These are phyloP conservation scores for Aethionema arabicum DNA, from an alignment of 345 rosid species.

Conservation along the genomic window DNA sequence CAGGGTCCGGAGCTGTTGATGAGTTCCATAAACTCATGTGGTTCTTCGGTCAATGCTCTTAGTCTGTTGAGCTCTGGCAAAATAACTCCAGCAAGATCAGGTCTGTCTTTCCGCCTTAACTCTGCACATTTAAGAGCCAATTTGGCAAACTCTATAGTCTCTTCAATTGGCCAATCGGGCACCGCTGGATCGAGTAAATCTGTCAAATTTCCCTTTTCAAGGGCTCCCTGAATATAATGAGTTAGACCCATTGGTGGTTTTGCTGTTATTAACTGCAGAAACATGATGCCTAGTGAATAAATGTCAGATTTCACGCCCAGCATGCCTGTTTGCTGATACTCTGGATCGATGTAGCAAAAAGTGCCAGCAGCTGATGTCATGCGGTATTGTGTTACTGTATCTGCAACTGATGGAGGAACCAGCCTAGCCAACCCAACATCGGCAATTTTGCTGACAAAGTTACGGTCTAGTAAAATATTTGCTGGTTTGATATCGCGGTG, in stretches of 20 bases:
- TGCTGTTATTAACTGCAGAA: conserved; percentile 69
- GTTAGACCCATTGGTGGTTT: conserved; percentile 82
- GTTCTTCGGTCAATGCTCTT: conserved; percentile 61
- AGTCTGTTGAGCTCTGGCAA: conserved; percentile 70
- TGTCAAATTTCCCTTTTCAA: conserved; percentile 55
- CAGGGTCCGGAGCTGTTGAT: conserved; percentile 40
- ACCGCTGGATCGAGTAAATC: conserved; percentile 67
- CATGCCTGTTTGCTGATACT: conserved; percentile 94
- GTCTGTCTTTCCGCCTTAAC: conserved; percentile 77
- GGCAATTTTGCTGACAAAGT: conserved; percentile 86
- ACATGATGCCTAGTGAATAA: conserved; percentile 76
- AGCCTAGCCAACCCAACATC: conserved; percentile 90
- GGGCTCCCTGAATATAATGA: conserved; percentile 58
- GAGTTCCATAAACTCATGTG: conserved; percentile 28
- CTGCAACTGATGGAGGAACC: conserved; percentile 79
- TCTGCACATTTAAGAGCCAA: conserved; percentile 70
- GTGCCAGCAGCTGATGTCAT: conserved; percentile 94
- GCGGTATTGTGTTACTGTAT: conserved; percentile 73
- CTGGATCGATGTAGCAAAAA: conserved; percentile 90
- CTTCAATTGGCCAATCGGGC: conserved; percentile 77
- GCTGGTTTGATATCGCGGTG: conserved; percentile 89
- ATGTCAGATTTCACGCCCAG: conserved; percentile 80
- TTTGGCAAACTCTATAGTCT: conserved; percentile 57
- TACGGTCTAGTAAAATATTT: conserved; percentile 77
- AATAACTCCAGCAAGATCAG: conserved; percentile 66